Evolutionary conservation across 306 rosid genomes (phyloP).

Genomic region (Glycyrrhiza uralensis): DNA sequence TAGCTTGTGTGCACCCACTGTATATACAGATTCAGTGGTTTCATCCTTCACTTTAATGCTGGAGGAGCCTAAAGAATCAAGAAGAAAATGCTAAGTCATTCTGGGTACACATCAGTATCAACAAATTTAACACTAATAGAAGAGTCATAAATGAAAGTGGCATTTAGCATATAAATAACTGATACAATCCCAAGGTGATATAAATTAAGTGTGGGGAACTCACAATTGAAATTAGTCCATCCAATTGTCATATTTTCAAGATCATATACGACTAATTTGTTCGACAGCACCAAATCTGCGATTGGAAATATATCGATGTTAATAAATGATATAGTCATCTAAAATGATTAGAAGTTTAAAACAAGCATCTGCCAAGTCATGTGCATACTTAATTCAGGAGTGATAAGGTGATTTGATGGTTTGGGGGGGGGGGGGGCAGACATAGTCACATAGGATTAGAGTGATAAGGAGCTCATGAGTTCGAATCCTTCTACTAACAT

Average conservation of each 20-base stretch:
- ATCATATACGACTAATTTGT: slow-evolving; percentile 66
- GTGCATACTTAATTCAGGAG: neutral
- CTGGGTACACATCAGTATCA: neutral
- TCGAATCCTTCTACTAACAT: too few species aligned
- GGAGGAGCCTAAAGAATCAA: slow-evolving; percentile 51
- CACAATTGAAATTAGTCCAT: slow-evolving; percentile 71
- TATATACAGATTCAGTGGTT: slow-evolving; percentile 41
- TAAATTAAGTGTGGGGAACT: too few species aligned
- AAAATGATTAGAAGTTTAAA: slow-evolving; percentile 11
- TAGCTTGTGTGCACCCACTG: slow-evolving; percentile 55
- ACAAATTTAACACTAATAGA: neutral
- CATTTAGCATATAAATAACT: neutral
- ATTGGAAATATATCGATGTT: slow-evolving; percentile 28
- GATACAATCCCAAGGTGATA: too few species aligned
- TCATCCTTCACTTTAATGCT: slow-evolving; percentile 78
- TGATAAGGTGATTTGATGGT: too few species aligned
- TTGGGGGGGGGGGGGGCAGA: too few species aligned
- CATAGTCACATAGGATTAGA: too few species aligned
- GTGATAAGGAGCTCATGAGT: too few species aligned
- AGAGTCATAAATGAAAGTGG: neutral
- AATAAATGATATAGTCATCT: slow-evolving; percentile 4
- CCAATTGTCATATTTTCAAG: slow-evolving; percentile 63
- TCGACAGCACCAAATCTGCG: slow-evolving; percentile 73
- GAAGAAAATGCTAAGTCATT: slow-evolving; percentile 4
- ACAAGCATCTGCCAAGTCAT: neutral